Conservation (phyloP, 2,329 filamentous ascomycete species). For the Zopfia rhizophila region DNA sequence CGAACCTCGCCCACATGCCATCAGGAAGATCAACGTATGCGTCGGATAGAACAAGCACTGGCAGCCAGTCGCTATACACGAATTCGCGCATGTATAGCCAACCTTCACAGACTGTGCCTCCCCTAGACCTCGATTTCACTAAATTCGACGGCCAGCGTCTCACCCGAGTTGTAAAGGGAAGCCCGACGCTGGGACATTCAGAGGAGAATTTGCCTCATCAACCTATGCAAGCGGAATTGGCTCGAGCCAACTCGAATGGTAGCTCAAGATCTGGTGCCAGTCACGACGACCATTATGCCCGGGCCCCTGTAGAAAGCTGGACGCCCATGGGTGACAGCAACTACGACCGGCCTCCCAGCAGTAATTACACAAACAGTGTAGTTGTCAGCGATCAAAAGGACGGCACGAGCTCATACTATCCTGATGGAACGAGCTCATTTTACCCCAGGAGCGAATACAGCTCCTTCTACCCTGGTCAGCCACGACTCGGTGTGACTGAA, state of each 20-base stretch:
- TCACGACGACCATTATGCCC: constrained; percentile 42
- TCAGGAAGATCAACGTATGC: constrained; percentile 59
- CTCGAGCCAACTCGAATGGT: constrained; percentile 48
- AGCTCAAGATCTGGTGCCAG: constrained; percentile 47
- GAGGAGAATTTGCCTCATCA: constrained; percentile 51
- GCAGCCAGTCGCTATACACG: constrained; percentile 59
- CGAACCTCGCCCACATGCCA: constrained; percentile 66
- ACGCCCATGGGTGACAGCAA: constrained; percentile 44
- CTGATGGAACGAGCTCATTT: constrained; percentile 45
- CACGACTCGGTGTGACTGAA: constrained; percentile 67
- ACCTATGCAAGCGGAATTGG: constrained; percentile 52
- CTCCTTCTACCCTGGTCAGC: constrained; percentile 54
- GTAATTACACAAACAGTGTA: constrained; percentile 56
- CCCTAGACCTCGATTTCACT: constrained; percentile 67
- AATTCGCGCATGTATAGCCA: constrained; percentile 67
- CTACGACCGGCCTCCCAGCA: constrained; percentile 52
- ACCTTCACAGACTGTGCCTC: constrained; percentile 76
- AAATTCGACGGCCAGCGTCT: constrained; percentile 69
- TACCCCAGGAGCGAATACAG: constrained; percentile 66
- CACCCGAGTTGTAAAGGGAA: constrained; percentile 74
- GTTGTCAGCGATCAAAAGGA: constrained; percentile 60
- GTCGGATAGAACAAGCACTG: constrained; percentile 51
- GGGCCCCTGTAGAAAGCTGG: constrained; percentile 47
- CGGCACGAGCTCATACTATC: constrained; percentile 63
- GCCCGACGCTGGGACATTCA: constrained; percentile 74